Conservation (phyloP, 176 grass and related monocot genomes). For the Oryza australiensis region DNA sequence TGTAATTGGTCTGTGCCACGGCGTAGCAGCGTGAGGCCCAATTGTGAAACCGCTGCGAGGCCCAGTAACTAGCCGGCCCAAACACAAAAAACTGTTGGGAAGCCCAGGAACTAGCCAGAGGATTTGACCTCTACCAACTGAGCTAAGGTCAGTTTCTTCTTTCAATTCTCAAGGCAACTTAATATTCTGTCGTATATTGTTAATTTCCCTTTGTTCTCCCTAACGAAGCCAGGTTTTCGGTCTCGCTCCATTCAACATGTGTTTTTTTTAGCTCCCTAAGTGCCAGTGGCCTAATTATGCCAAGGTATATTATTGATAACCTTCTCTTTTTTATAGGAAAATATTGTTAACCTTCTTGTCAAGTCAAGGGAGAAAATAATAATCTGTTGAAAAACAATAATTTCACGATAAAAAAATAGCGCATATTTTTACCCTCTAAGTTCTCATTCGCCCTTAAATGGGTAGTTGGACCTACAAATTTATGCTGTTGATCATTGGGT, state of each 20-base stretch:
- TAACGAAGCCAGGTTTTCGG: no score
- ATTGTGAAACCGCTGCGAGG: no score
- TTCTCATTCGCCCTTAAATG: background rate
- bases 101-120: slow-evolving; percentile 51
- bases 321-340: no score
- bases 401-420: no score
- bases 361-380: background rate
- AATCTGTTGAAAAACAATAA: background rate
- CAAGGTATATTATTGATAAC: background rate
- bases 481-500: background rate
- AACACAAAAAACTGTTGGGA: no score
- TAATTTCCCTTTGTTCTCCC: no score
- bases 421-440: background rate
- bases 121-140: slow-evolving; percentile 99
- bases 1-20: no score
- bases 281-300: background rate
- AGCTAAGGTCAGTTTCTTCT: slow-evolving; percentile 85
- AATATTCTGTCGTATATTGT: no score
- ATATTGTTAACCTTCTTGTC: background rate
- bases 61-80: slow-evolving; percentile 47
- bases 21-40: no score
- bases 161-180: no score
- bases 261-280: background rate
- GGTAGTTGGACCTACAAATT: background rate
- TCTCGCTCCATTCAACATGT: no score